Base-by-base conservation (phyloP, 306 rosid genomes). In the Sechiopsis laciniata region DNA sequence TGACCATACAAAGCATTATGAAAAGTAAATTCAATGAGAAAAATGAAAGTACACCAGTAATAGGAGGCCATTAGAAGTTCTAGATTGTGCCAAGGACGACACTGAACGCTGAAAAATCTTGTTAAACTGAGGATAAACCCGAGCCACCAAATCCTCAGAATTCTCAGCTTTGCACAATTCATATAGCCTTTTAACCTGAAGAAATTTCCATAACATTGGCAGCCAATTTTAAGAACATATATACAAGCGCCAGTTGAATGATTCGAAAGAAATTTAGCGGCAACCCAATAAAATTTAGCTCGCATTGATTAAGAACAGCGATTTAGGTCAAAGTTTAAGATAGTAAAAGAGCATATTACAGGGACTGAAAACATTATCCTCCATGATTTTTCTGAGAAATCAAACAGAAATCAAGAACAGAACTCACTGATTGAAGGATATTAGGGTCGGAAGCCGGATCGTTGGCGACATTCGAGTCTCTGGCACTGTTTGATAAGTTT, bases 401-500 rank as follows among this genome's bases (percentile, higher is more conserved):
- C 6, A 70, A 21, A 21, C 11, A 55, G 48, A 48, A 64, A 71
- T 22, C 8, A 59, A 46, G 17, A 40, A 51, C 59, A 61, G 64
- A 66, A 70, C 80, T 77, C 66, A 94, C 99, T 35, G 97, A 87
- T n/a, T 77, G 91, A 55, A 89, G 90, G 75, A 94, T 90, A 55
- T 90, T 61, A 8, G 95, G 85, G 16, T 94, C 97, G 7, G 97
- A 90, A 75, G 97, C 90, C 10, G 97, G 93, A 83, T 94, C 91
- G 73, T 81, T 85, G 77, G 96, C 95, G 55, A 75, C 75, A 77
- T 73, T 83, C 82, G 97, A 87, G 83, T 94, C 98, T 80, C 94
- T 82, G 80, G 91, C 80, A 35, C 92, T 85, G 45, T 29, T 79
- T 6, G 96, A 88, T 8, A 94, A 78, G 45, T 80, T 86, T 78